Conservation (phyloP, 768 basidiomycete genomes). For the Ramaria sp. region DNA sequence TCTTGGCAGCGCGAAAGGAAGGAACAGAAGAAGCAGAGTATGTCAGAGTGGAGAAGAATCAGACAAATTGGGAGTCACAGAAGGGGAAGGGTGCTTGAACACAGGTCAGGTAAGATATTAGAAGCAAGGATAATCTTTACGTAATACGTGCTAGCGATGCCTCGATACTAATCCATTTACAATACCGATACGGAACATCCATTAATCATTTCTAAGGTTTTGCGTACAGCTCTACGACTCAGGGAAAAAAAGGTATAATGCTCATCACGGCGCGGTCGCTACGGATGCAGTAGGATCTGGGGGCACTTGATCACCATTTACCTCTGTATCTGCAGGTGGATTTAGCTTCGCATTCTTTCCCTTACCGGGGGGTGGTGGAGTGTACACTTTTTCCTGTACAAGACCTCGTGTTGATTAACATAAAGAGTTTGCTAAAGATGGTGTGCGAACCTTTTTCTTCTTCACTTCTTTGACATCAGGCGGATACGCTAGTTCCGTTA, state of each 20-base stretch:
- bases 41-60: slow-evolving; percentile 63
- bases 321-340: slow-evolving; percentile 11
- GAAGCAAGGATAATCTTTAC: background rate
- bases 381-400: slow-evolving; percentile 64
- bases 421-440: background rate
- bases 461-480: slow-evolving; percentile 37
- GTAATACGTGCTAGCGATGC: background rate
- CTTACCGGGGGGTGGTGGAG: slow-evolving; percentile 74
- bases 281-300: background rate
- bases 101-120: no score
- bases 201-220: no score
- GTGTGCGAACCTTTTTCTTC: slow-evolving; percentile 43
- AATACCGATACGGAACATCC: no score
- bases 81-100: background rate
- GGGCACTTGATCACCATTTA: slow-evolving; percentile 1
- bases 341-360: slow-evolving; percentile 41
- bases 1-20: slow-evolving; percentile 56
- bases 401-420: background rate
- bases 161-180: no score
- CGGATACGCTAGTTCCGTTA: slow-evolving; percentile 78
- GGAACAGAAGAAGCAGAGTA: slow-evolving; percentile 52
- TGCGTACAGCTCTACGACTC: no score
- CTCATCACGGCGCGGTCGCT: no score
- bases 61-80: slow-evolving; percentile 41
- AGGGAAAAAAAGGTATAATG: no score